Evolutionary conservation across 352 stramenopile species (phyloP).

Genomic region (Globisporangium cederbergense): DNA sequence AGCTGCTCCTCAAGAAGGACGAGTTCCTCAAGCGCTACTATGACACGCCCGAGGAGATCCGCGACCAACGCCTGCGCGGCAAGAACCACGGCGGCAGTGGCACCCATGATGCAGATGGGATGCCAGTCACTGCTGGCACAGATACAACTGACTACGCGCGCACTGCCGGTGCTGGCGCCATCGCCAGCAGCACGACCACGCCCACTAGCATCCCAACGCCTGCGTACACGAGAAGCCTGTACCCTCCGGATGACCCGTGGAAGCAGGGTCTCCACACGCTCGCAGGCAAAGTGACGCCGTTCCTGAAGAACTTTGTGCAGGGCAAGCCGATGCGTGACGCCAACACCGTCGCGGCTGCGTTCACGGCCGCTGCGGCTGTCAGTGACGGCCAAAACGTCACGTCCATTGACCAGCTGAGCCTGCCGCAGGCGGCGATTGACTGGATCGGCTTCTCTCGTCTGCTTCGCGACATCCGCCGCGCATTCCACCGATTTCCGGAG

Average conservation of each 20-base stretch:
- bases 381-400: neutral
- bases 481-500: constrained; percentile 90
- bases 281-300: constrained; percentile 50
- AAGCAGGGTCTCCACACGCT: constrained; percentile 55
- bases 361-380: constrained; percentile 4
- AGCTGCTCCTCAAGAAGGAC: constrained; percentile 79
- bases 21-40: constrained; percentile 79
- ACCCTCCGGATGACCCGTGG: constrained; percentile 67
- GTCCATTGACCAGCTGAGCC: neutral
- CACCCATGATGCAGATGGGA: constrained; percentile 7
- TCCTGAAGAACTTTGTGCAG: constrained; percentile 59
- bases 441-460: constrained; percentile 72
- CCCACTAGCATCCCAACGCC: neutral
- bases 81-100: constrained; percentile 35
- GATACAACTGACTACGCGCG: neutral
- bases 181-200: neutral
- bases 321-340: constrained; percentile 17
- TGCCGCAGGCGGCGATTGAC: constrained; percentile 25
- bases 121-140: neutral
- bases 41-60: constrained; percentile 72
- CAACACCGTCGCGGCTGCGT: constrained; percentile 17
- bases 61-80: constrained; percentile 64
- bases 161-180: neutral
- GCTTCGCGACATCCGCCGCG: constrained; percentile 73
- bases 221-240: constrained; percentile 39